Evolutionary conservation across 805 yeast genomes (phyloP).

Genomic region (Wickerhamomyces canadensis): DNA sequence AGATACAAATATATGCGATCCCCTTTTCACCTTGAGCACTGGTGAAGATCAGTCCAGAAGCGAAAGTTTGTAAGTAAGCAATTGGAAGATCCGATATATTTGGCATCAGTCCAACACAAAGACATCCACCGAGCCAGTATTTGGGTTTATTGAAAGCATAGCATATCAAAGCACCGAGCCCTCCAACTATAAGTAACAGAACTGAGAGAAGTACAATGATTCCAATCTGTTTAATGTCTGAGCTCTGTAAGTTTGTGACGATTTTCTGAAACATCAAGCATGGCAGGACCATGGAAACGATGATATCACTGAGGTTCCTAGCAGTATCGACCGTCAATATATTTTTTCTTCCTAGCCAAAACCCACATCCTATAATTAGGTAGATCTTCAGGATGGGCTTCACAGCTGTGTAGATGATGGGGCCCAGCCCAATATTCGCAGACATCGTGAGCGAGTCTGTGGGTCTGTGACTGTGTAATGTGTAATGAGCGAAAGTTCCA

Average conservation of each 20-base stretch:
- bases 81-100: conserved; percentile 71
- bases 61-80: conserved; percentile 61
- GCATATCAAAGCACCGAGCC: conserved; percentile 32
- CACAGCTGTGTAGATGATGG: conserved; percentile 51
- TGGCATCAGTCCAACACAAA: conserved; percentile 66
- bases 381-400: conserved; percentile 76
- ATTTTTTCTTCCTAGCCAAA: conserved; percentile 49
- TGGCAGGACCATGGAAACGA: conserved; percentile 60
- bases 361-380: conserved; percentile 65
- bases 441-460: no score
- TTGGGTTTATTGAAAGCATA: conserved; percentile 36
- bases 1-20: conserved; percentile 74
- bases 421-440: conserved; percentile 9
- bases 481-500: no score
- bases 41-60: conserved; percentile 52
- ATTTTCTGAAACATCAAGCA: conserved; percentile 59
- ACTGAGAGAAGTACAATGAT: conserved; percentile 51
- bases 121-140: conserved; percentile 64
- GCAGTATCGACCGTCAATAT: conserved; percentile 58
- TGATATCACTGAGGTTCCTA: conserved; percentile 57
- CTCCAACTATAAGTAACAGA: conserved; percentile 46
- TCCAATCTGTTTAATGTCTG: conserved; percentile 66
- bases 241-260: conserved; percentile 52
- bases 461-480: no score
- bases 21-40: conserved; percentile 59